These are phyloP conservation scores for Melastoma candidum DNA, from an alignment of 441 rosid species.

Conservation along the genomic window DNA sequence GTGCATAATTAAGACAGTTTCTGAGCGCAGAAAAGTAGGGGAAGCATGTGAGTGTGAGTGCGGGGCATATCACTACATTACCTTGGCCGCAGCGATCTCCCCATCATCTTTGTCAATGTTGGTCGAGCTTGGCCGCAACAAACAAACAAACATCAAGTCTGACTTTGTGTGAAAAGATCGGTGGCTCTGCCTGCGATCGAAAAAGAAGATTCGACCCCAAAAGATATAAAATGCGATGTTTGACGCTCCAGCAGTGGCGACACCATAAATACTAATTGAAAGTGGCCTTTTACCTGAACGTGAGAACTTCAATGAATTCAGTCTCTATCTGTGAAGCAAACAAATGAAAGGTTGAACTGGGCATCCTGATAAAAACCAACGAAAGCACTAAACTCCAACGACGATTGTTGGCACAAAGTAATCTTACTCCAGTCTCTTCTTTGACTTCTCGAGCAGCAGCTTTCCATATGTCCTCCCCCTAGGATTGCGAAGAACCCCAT, in stretches of 20 bases:
- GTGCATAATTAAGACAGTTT: background rate
- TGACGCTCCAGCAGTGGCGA: background rate
- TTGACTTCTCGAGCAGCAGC: conserved; percentile 62
- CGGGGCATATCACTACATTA: background rate
- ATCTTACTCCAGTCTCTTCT: conserved; percentile 77
- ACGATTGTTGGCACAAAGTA: background rate
- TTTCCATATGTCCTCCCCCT: conserved; percentile 62
- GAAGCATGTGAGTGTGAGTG: background rate
- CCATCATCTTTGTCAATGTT: conserved; percentile 2
- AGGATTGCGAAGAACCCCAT: background rate
- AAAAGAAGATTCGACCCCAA: background rate
- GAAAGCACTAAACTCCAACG: background rate
- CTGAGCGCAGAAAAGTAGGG: background rate
- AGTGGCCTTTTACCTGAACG: conserved; percentile 4
- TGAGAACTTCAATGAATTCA: conserved; percentile 7
- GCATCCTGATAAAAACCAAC: background rate
- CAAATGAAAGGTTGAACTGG: background rate
- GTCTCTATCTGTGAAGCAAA: conserved; percentile 4
- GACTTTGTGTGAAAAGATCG: conserved; percentile 12
- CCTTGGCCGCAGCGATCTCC: conserved; percentile 14
- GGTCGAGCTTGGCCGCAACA: conserved; percentile 6
- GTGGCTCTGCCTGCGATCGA: conserved; percentile 8
- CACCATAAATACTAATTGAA: background rate
- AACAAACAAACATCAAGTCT: conserved; percentile 13
- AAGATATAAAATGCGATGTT: background rate